A percentile compares a stretch with the other conserved stretches of the same genome.
Conservation (phyloP, 208 protist species). For the Naegleria fowleri region DNA sequence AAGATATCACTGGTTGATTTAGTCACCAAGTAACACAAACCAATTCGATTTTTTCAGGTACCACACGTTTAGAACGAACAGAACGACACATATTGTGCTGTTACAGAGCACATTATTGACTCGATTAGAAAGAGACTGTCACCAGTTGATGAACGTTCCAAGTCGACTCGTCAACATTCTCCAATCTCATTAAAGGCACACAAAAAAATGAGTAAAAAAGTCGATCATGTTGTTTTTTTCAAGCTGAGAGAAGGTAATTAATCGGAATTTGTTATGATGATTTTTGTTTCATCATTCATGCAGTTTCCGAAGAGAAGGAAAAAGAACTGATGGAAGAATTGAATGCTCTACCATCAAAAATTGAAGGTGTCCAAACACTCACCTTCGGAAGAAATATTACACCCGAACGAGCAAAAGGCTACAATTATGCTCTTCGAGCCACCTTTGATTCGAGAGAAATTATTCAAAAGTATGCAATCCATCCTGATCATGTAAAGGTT, state of each 20-base stretch:
- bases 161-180: too few relatives aligned
- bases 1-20: too few relatives aligned
- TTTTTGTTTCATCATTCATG: background rate
- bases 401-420: background rate
- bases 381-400: background rate
- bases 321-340: background rate
- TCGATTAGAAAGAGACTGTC: too few relatives aligned
- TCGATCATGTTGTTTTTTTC: background rate
- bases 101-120: too few relatives aligned
- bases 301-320: background rate
- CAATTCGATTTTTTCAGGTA: too few relatives aligned
- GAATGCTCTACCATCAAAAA: background rate
- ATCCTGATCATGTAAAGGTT: background rate
- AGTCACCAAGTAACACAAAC: too few relatives aligned
- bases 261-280: background rate
- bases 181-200: too few relatives aligned
- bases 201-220: background rate
- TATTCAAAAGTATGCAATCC: background rate
- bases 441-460: background rate
- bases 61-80: too few relatives aligned
- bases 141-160: too few relatives aligned
- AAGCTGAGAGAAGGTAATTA: background rate
- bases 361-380: background rate
- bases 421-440: background rate
- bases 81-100: too few relatives aligned